Percentiles rank a stretch among this genome's conserved stretches.
Conservation (phyloP, 2,329 filamentous ascomycete species). For the Hymenoscyphus fraxineus region DNA sequence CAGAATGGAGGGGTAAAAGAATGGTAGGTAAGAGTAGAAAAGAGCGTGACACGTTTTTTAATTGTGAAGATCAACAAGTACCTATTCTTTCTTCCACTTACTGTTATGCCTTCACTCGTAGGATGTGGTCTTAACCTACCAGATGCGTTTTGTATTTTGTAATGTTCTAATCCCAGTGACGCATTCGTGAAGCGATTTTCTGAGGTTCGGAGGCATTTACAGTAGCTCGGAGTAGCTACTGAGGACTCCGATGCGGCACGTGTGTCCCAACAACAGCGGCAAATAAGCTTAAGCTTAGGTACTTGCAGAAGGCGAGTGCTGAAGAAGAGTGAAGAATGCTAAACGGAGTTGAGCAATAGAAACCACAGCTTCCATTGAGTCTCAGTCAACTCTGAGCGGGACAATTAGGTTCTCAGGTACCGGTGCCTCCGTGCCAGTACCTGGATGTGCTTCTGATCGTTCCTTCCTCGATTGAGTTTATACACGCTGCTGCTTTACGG, state of each 20-base stretch:
- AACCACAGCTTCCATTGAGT: too few relatives aligned
- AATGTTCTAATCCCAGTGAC: background rate
- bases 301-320: too few relatives aligned
- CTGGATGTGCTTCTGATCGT: too few relatives aligned
- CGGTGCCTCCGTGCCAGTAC: too few relatives aligned
- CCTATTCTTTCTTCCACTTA: conserved; percentile 7
- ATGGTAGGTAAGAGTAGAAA: background rate
- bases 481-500: too few relatives aligned
- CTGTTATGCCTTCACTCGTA: background rate
- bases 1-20: conserved; percentile 6
- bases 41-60: conserved; percentile 8
- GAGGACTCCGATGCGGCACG: background rate
- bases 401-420: too few relatives aligned
- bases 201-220: background rate
- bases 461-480: too few relatives aligned
- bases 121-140: background rate
- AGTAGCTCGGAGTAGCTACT: background rate
- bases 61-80: background rate
- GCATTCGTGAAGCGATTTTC: background rate
- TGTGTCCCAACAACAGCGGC: background rate
- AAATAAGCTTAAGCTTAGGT: too few relatives aligned
- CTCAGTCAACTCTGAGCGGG: too few relatives aligned
- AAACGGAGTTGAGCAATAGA: too few relatives aligned
- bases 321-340: background rate
- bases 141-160: background rate